Base-by-base conservation (phyloP, 75 land plant genomes). In the Selaginella moellendorffii region DNA sequence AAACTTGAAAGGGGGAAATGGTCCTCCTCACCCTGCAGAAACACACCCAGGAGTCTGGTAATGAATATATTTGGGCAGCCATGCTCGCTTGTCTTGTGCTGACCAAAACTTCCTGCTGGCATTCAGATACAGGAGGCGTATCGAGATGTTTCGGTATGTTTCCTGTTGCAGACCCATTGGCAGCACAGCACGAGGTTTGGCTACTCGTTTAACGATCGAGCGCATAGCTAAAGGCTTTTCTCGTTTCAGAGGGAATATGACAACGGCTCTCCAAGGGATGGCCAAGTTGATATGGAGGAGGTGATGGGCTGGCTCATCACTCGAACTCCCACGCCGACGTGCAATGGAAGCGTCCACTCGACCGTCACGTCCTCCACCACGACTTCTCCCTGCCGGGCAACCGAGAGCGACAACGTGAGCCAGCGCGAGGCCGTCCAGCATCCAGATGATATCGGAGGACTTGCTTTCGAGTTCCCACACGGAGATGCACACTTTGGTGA, bases 221-320 rank as follows among this genome's bases (percentile, higher is more conserved):
- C n/a, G n/a, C n/a, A n/a, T n/a, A n/a, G n/a, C n/a, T n/a, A n/a
- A n/a, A n/a, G n/a, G n/a, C n/a, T n/a, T n/a, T n/a, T n/a, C n/a
- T n/a, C n/a, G n/a, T n/a, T 56, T 5, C 59, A 64, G 65, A 64
- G 54, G 65, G 65, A 64, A 1, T 64, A 22, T 8, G 65, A 30
- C 18, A 29, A 46, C 29, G 31, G 19, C 31, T 69, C 71, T 1
- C 71, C 71, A 31, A 69, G 26, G 29, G 71, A 69, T 63, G 70
- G 70, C 24, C 70, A 60, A 10, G 27, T 69, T 24, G 71, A 69
- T 22, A 69, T 69, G 71, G 71, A 69, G 30, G 71, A 69, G 14
- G 71, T 69, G 27, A 69, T 69, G 71, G 71, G 71, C 9, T 69
- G 71, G 71, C 54, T 69, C 1, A 2, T 63, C 5, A 46, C 65